Conservation (phyloP, 257 asterid species). For the Solanum tacnaense region DNA sequence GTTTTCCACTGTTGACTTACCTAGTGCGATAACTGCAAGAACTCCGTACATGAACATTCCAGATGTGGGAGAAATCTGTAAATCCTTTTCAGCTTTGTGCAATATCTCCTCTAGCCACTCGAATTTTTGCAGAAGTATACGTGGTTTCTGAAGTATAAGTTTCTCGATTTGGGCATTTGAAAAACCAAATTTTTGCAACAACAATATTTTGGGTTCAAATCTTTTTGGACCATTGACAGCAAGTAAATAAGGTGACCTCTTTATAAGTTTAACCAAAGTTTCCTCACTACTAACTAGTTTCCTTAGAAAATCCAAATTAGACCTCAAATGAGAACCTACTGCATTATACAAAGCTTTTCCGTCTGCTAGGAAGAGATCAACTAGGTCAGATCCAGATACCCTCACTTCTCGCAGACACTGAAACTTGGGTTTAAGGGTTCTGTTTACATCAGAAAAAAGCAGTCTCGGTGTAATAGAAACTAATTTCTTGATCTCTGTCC, state of each 20-base stretch:
- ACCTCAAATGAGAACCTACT: neutral
- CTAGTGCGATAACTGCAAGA: neutral
- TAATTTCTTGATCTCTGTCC: neutral
- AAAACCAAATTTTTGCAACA: neutral
- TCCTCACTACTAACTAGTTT: constrained; percentile 1
- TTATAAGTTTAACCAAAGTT: neutral
- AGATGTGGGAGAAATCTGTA: constrained; percentile 5
- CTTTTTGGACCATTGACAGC: neutral
- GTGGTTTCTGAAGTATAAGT: neutral
- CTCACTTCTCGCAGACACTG: neutral
- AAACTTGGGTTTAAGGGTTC: constrained; percentile 7
- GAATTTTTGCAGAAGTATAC: neutral
- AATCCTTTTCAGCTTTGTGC: neutral
- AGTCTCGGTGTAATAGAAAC: neutral
- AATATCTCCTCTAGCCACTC: neutral
- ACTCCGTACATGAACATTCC: neutral
- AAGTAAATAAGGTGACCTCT: neutral
- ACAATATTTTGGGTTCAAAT: neutral
- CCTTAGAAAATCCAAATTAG: neutral
- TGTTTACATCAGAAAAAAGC: neutral
- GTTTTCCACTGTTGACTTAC: neutral
- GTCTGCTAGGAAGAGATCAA: neutral
- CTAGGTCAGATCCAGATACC: constrained; percentile 3
- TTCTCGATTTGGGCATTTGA: neutral
- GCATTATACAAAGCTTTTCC: neutral